phyloP scores from a whole-genome alignment of 2,329 filamentous ascomycete species.

The Stenocarpella maydis region DNA sequence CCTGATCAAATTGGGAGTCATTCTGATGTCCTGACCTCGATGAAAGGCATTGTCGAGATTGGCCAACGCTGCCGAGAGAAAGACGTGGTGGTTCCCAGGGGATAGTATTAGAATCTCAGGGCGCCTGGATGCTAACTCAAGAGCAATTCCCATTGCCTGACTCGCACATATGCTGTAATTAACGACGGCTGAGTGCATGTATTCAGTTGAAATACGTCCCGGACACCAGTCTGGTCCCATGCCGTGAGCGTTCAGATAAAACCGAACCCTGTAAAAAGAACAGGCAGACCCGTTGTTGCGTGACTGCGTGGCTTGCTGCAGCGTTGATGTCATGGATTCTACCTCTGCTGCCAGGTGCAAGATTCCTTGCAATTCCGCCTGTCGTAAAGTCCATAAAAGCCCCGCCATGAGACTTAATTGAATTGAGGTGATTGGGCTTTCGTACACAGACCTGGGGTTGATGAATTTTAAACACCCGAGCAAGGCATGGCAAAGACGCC shows the following conservation, averaged over 20 bases:
- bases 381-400: no score
- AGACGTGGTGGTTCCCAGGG: neutral
- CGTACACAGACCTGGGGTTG: no score
- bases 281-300: no score
- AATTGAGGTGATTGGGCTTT: no score
- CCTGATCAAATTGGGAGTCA: neutral
- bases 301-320: neutral
- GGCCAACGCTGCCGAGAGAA: neutral
- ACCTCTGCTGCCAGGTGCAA: neutral
- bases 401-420: no score
- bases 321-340: neutral
- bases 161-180: neutral
- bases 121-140: neutral
- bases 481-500: neutral
- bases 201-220: neutral
- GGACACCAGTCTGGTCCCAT: no score
- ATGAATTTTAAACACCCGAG: neutral
- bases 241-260: no score
- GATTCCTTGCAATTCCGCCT: no score
- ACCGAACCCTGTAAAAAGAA: no score
- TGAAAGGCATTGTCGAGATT: neutral
- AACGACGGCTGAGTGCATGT: neutral
- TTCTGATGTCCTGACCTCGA: neutral
- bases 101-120: neutral
- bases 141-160: neutral